Evolutionary conservation across 768 basidiomycete genomes (phyloP).

Genomic region (Boletus barrowsii): DNA sequence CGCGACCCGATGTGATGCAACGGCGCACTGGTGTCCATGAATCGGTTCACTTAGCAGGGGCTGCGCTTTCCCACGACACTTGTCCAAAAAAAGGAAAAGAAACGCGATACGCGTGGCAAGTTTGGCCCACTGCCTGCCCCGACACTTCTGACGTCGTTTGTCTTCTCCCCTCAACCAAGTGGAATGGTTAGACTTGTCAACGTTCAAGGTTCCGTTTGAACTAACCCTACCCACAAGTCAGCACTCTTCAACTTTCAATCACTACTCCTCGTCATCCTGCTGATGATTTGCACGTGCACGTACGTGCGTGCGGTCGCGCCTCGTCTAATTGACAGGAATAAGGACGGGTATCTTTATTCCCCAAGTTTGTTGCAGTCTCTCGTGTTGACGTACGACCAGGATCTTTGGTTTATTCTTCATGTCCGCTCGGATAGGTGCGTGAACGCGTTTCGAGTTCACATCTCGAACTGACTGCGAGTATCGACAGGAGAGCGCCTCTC

Average conservation of each 20-base stretch:
- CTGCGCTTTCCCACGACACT: too few relatives aligned
- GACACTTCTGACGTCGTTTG: too few relatives aligned
- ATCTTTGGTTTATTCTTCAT: constrained; percentile 94
- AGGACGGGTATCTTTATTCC: constrained; percentile 68
- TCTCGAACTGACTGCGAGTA: not conserved
- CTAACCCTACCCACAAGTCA: constrained; percentile 49
- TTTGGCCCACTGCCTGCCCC: too few relatives aligned
- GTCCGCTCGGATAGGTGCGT: constrained; percentile 88
- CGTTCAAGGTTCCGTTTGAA: not conserved
- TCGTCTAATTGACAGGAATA: constrained; percentile 87
- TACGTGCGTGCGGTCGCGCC: constrained; percentile 91
- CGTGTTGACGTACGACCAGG: constrained; percentile 38
- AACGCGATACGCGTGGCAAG: too few relatives aligned
- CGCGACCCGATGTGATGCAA: too few relatives aligned
- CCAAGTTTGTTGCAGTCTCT: not conserved
- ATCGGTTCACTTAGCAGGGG: too few relatives aligned
- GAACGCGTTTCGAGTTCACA: not conserved
- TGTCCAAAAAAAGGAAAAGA: too few relatives aligned
- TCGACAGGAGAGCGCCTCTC: constrained; percentile 88
- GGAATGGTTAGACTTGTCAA: constrained; percentile 13
- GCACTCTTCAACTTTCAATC: constrained; percentile 99
- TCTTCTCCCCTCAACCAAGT: not conserved
- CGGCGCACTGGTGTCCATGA: too few relatives aligned
- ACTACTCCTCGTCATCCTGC: constrained; percentile 85
- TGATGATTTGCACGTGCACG: constrained; percentile 96